Evolutionary conservation across 306 rosid species (phyloP).

Genomic region (Dryas octopetala): DNA sequence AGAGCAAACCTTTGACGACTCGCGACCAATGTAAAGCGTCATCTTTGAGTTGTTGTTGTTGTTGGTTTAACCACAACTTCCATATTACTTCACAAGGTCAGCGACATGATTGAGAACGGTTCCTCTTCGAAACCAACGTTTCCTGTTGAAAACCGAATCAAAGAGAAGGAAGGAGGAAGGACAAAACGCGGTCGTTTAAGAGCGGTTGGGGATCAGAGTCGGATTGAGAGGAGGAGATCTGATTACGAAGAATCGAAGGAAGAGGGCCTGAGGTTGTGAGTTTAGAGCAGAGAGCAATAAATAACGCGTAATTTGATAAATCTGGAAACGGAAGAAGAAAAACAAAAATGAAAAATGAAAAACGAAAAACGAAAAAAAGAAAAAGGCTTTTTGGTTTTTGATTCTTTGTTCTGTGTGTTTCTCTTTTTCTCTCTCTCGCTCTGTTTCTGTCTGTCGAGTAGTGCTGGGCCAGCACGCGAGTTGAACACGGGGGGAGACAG

Average conservation of each 20-base stretch:
- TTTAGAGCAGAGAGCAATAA: neutral
- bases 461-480: conserved; percentile 59
- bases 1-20: conserved; percentile 75
- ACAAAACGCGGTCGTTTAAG: neutral
- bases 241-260: neutral
- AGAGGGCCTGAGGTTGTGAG: neutral
- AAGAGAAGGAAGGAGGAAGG: neutral
- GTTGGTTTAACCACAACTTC: conserved; percentile 52
- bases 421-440: conserved; percentile 26
- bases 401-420: neutral
- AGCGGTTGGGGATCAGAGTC: conserved; percentile 12
- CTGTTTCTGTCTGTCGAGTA: neutral
- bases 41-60: conserved; percentile 43
- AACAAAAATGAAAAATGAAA: neutral
- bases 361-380: conserved; percentile 1
- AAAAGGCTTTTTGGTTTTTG: conserved; percentile 19
- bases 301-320: neutral
- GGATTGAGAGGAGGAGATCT: conserved; percentile 19
- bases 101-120: conserved; percentile 19
- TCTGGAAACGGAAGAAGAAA: conserved; percentile 8
- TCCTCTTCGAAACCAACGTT: no score
- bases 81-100: conserved; percentile 82
- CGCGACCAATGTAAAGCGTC: conserved; percentile 94
- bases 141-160: neutral
- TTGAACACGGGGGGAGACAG: conserved; percentile 81